Conservation (phyloP, 2,329 filamentous ascomycete genomes). For the Nakataea oryzae region DNA sequence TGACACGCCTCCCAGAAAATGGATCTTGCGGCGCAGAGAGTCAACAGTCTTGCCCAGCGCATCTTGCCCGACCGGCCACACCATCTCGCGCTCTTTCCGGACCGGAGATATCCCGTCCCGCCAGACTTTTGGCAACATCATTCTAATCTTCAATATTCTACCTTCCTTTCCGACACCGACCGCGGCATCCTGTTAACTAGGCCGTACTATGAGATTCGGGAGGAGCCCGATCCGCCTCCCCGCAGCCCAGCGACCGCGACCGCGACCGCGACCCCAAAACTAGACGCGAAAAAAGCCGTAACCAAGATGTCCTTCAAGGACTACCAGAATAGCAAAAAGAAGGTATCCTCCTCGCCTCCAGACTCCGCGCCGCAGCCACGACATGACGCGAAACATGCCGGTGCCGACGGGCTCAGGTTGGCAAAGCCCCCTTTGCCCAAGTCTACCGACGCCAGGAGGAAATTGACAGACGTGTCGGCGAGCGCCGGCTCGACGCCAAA, state of each 20-base stretch:
- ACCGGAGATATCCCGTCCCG: constrained; percentile 34
- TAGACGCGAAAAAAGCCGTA: constrained; percentile 23
- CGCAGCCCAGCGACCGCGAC: constrained; percentile 7
- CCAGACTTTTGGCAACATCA: constrained; percentile 32
- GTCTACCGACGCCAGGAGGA: constrained; percentile 5
- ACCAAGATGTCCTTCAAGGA: constrained; percentile 45
- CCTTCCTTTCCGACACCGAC: constrained; percentile 45
- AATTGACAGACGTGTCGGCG: not conserved
- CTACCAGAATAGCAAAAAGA: constrained; percentile 40
- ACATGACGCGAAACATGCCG: constrained; percentile 5
- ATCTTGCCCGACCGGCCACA: constrained; percentile 21
- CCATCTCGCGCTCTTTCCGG: constrained; percentile 38
- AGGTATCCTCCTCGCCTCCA: constrained; percentile 25
- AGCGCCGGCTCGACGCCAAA: not conserved
- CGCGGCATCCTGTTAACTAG: constrained; percentile 47
- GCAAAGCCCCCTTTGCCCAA: constrained; percentile 7
- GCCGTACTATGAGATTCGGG: constrained; percentile 46
- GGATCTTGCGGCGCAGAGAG: constrained; percentile 13
- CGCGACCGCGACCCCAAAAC: constrained; percentile 11
- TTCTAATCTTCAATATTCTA: constrained; percentile 42
- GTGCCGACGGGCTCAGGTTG: constrained; percentile 11
- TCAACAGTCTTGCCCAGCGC: constrained; percentile 12
- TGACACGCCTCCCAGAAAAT: constrained; percentile 8
- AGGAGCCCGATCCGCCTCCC: constrained; percentile 25
- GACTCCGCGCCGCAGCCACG: constrained; percentile 11